Evolutionary conservation across 2,329 filamentous ascomycete species (phyloP).

Genomic region (Ceratocystis diversiconidia): DNA sequence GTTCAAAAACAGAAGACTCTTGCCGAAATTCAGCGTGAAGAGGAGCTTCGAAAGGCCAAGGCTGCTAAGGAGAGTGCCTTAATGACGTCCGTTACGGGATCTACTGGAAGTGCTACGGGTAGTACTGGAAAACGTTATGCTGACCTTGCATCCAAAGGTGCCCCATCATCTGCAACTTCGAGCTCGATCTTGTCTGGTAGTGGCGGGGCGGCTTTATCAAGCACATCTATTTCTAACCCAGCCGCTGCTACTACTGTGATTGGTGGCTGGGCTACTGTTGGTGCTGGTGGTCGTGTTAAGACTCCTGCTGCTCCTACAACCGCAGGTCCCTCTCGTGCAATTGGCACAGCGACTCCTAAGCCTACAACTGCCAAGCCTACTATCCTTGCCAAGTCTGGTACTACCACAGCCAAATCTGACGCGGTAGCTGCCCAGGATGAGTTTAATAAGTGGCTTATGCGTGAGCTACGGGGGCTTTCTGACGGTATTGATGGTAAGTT

Average conservation of each 20-base stretch:
- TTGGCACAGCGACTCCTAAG: conserved; percentile 33
- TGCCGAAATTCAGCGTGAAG: conserved; percentile 91
- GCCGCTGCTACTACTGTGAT: conserved; percentile 76
- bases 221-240: conserved; percentile 50
- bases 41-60: conserved; percentile 68
- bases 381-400: conserved; percentile 36
- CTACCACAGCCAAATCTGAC: conserved; percentile 28
- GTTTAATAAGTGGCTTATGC: conserved; percentile 83
- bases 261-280: conserved; percentile 92
- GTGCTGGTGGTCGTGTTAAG: conserved; percentile 85
- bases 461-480: conserved; percentile 61
- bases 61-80: conserved; percentile 42
- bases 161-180: conserved; percentile 25
- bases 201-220: conserved; percentile 30
- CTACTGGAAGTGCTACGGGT: conserved; percentile 27
- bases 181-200: conserved; percentile 21
- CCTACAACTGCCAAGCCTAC: conserved; percentile 34
- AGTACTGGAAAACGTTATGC: conserved; percentile 74
- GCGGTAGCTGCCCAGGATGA: conserved; percentile 58
- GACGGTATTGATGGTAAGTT: conserved; percentile 39
- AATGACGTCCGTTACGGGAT: conserved; percentile 22
- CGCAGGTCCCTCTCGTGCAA: conserved; percentile 25
- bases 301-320: conserved; percentile 31
- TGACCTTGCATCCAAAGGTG: conserved; percentile 71
- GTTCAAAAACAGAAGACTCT: conserved; percentile 64